A percentile compares a stretch with the other conserved stretches of the same genome.
Conservation (phyloP, 106 monocot genomes). For the Dactylorhiza incarnata region DNA sequence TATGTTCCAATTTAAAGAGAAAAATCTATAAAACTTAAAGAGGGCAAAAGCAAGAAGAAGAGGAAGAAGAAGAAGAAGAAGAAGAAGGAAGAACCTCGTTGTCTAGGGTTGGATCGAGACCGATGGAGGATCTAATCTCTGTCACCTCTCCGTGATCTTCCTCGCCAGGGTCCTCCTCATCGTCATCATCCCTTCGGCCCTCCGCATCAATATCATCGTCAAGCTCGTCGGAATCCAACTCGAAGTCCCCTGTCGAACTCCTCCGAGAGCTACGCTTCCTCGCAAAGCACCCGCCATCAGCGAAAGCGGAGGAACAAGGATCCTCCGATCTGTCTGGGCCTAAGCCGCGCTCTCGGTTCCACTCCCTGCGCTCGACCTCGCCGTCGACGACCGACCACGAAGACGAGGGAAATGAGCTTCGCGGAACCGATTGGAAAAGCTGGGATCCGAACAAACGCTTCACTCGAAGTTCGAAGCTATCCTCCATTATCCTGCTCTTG, state of each 20-base stretch:
- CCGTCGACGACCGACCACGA: constrained; percentile 86
- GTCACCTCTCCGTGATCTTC: constrained; percentile 35
- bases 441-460: constrained; percentile 83
- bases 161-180: not conserved
- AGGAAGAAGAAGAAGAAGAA: not conserved
- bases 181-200: constrained; percentile 21
- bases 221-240: constrained; percentile 24
- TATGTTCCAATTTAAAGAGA: not conserved
- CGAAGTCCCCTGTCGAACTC: constrained; percentile 8
- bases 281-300: constrained; percentile 38
- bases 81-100: constrained; percentile 21
- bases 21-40: not conserved
- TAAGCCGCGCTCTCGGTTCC: constrained; percentile 52
- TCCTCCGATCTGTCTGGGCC: constrained; percentile 39
- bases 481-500: constrained; percentile 19
- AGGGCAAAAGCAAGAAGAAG: not conserved
- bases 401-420: constrained; percentile 55
- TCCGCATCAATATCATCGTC: constrained; percentile 23
- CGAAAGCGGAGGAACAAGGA: constrained; percentile 62
- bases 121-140: constrained; percentile 48
- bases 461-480: constrained; percentile 79
- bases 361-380: constrained; percentile 72
- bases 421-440: constrained; percentile 71
- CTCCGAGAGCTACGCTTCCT: constrained; percentile 14
- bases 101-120: constrained; percentile 41